These are phyloP conservation scores for Paramecium octaurelia DNA, from an alignment of 73 alveolate species.

Conservation along the genomic window DNA sequence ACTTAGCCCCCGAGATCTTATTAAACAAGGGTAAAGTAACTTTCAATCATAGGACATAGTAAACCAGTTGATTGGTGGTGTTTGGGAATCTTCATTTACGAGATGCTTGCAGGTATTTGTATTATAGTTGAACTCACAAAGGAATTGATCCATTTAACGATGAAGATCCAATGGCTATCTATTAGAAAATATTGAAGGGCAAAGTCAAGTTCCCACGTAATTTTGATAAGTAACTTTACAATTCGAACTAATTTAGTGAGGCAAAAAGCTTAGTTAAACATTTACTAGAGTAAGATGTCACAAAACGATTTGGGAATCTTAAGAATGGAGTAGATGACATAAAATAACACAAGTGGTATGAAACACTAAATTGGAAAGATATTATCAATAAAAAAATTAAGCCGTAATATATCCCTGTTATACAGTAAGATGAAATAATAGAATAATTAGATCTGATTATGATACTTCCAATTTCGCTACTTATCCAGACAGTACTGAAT, in stretches of 20 bases:
- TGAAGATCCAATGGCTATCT: conserved; percentile 97
- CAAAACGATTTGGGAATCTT: conserved; percentile 88
- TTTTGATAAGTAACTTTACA: conserved; percentile 66
- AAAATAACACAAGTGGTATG: conserved; percentile 86
- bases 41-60: conserved; percentile 88
- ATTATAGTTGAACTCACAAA: conserved; percentile 44
- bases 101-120: conserved; percentile 88
- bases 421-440: conserved; percentile 18
- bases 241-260: conserved; percentile 40
- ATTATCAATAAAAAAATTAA: conserved; percentile 73
- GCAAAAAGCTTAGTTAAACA: conserved; percentile 84
- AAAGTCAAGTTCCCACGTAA: conserved; percentile 85
- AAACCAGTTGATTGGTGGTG: conserved; percentile 99
- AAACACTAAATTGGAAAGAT: conserved; percentile 67
- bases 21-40: conserved; percentile 70
- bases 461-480: conserved; percentile 87
- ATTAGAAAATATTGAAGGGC: conserved; percentile 89
- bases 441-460: conserved; percentile 59
- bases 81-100: conserved; percentile 91
- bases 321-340: conserved; percentile 89
- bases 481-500: conserved; percentile 89
- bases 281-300: conserved; percentile 82
- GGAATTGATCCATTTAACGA: conserved; percentile 90
- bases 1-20: conserved; percentile 97
- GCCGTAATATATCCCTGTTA: conserved; percentile 85